Evolutionary conservation across 1,284 basidiomycete genomes (phyloP).

Genomic region (Leccinum pallidistipes): DNA sequence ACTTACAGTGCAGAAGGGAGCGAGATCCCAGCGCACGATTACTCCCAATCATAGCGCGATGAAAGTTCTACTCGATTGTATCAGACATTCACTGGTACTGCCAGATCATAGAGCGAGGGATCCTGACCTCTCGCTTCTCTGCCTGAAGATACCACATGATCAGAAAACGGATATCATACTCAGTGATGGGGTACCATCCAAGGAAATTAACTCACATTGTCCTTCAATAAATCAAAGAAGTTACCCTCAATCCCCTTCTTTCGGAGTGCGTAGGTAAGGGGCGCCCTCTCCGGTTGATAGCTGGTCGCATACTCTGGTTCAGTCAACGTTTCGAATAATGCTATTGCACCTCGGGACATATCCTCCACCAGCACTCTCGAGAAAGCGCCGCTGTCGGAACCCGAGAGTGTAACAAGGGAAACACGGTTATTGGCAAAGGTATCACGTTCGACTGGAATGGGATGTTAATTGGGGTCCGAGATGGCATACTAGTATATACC

Average conservation of each 20-base stretch:
- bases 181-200: background rate
- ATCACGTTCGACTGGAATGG: constrained; percentile 20
- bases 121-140: constrained; percentile 22
- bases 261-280: constrained; percentile 26
- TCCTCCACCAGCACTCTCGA: constrained; percentile 17
- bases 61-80: constrained; percentile 16
- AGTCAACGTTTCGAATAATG: constrained; percentile 28
- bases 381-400: constrained; percentile 8
- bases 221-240: constrained; percentile 29
- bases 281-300: constrained; percentile 22
- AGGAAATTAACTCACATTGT: constrained; percentile 17
- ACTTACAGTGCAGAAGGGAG: constrained; percentile 29
- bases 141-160: constrained; percentile 6
- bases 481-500: background rate
- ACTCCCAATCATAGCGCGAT: constrained; percentile 26
- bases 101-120: background rate
- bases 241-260: constrained; percentile 18
- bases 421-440: constrained; percentile 34
- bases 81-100: background rate
- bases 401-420: constrained; percentile 25
- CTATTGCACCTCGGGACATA: constrained; percentile 12
- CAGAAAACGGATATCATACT: background rate
- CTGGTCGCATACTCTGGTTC: constrained; percentile 26
- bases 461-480: background rate
- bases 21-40: constrained; percentile 19